These are phyloP conservation scores for Pilaira anomala DNA, from an alignment of 192 early-diverging fungal genomes.

Conservation along the genomic window DNA sequence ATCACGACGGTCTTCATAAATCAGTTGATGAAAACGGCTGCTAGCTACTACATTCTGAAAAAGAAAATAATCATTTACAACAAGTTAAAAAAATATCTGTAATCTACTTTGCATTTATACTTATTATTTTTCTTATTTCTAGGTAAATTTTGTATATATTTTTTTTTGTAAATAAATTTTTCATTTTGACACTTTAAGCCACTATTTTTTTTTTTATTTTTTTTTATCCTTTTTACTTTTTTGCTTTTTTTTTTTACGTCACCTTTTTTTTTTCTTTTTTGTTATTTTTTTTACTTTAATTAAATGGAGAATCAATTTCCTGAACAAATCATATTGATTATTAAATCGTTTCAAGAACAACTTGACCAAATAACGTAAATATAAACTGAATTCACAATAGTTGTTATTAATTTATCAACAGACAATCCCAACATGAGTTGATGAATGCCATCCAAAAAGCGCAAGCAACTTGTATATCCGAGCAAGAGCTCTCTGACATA, in stretches of 20 bases:
- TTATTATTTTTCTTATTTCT: background rate
- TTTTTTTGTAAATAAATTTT: background rate
- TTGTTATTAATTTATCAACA: background rate
- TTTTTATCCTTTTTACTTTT: too few relatives aligned
- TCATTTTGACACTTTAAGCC: too few relatives aligned
- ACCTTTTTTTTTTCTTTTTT: background rate
- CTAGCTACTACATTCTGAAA: conserved; percentile 15
- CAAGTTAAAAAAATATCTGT: background rate
- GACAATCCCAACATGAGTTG: conserved; percentile 4
- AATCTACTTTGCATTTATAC: background rate
- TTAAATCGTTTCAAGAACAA: conserved; percentile 1
- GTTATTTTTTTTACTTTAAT: background rate
- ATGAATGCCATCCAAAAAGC: background rate
- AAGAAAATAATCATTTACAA: background rate
- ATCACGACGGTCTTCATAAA: conserved; percentile 36
- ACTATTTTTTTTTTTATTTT: too few relatives aligned
- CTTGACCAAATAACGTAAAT: conserved; percentile 1
- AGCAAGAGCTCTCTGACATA: conserved; percentile 5
- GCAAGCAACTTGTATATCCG: background rate
- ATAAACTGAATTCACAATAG: background rate
- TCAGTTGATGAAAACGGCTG: conserved; percentile 15
- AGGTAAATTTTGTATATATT: conserved; percentile 11
- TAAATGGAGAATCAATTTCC: background rate
- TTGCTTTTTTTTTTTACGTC: too few relatives aligned
- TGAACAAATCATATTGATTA: background rate